Evolutionary conservation across 1,139 yeast genomes (phyloP), one percentile per base, ranked within the genome.

Genomic region (Magnusiomyces magnusii): DNA sequence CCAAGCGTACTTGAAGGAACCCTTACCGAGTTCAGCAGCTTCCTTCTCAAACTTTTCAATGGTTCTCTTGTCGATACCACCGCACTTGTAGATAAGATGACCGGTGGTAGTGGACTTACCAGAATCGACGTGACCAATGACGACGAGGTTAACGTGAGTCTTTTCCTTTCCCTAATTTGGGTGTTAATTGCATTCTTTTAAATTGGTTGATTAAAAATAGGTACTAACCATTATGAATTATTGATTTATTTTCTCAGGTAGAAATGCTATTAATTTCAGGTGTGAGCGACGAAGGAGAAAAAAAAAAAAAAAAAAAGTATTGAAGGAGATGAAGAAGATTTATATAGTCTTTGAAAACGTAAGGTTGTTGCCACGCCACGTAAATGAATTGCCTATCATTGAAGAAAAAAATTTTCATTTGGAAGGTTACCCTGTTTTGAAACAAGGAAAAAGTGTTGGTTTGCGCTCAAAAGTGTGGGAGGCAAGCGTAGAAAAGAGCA

Each of bases 71-170:
- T 90, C 95, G 72, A 86, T 86, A 85, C 91, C 85, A 79, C 85
- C 85, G 75, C 85, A 86, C 95, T 92, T 92, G 96, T 80, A 92
- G 78, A 92, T 92, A 83, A 92, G 88, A 86, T 91, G 97, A 81
- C 97, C 97, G 78, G 97, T 91, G 80, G 96, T 89, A 77, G 97
- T 90, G 69, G 96, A 90, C 82, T 90, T 90, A 83, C 96, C 96
- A 72, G 97, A 90, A 83, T 90, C 97, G 96, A 90, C 97, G 95
- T 91, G 98, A 81, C 98, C 98, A 80, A 92, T 92, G 78, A 92
- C 98, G 80, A 92, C 98, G 82, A 92, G 93, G 96, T 92, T 92
- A 81, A 92, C 87, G 89, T 92, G 98, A 81, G 84, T 76, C 87
- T 90, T 91, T 77, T 86, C 96, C 81, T 89, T 89, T 85, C 96